A percentile compares a stretch with the other conserved stretches of the same genome.
phyloP scores from a whole-genome alignment of 2,329 filamentous ascomycete genomes.

The Alternaria dauci region DNA sequence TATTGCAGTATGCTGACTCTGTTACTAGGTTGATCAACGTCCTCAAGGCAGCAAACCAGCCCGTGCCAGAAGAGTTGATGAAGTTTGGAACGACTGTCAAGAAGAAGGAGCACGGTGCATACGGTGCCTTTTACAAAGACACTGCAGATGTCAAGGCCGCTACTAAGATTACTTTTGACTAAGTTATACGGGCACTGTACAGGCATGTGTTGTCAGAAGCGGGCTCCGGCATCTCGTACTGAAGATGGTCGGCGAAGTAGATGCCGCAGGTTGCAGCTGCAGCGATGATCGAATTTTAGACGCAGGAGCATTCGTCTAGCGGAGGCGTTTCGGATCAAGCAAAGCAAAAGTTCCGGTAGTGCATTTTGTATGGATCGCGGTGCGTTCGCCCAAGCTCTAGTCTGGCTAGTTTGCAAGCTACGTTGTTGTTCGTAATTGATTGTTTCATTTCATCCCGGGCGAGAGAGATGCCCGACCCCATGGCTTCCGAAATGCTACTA shows the following conservation, averaged over 20 bases:
- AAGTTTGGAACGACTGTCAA: slow-evolving; percentile 99
- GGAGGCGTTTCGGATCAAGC: slow-evolving; percentile 35
- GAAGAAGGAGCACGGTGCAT: slow-evolving; percentile 96
- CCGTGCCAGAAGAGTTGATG: slow-evolving; percentile 86
- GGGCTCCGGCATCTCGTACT: slow-evolving; percentile 6
- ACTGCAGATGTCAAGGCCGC: slow-evolving; percentile 82
- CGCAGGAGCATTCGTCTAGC: slow-evolving; percentile 25
- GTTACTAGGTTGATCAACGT: slow-evolving; percentile 84
- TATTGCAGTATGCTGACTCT: slow-evolving; percentile 17
- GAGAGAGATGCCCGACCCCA: neutral
- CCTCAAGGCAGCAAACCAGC: slow-evolving; percentile 89
- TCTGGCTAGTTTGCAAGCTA: slow-evolving; percentile 2
- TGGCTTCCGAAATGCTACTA: neutral
- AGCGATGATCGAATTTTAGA: slow-evolving; percentile 19
- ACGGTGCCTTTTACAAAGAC: slow-evolving; percentile 95
- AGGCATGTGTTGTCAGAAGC: slow-evolving; percentile 7
- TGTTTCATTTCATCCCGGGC: neutral
- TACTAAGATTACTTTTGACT: slow-evolving; percentile 91
- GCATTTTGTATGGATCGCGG: slow-evolving; percentile 10
- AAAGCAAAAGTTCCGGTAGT: slow-evolving; percentile 23
- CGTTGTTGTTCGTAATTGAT: neutral
- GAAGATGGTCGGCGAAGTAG: slow-evolving; percentile 31
- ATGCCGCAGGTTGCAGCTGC: slow-evolving; percentile 23
- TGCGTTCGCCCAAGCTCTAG: neutral
- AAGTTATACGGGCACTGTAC: slow-evolving; percentile 16